Evolutionary conservation across 1,284 basidiomycete genomes (phyloP), one percentile per base, ranked within the genome.

Genomic region (Chalciporus sp.): DNA sequence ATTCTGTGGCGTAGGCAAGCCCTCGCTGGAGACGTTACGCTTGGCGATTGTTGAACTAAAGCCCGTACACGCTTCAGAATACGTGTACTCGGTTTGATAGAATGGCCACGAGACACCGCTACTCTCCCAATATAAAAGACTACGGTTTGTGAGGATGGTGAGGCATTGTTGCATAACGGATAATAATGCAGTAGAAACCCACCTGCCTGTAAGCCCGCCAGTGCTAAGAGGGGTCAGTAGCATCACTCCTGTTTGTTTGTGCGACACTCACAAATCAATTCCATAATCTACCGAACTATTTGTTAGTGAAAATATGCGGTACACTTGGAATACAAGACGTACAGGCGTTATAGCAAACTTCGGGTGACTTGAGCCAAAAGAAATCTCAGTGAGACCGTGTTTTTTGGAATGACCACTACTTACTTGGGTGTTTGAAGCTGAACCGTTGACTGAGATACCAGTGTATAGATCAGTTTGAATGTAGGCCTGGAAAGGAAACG

Each of bases 201-300:
- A 49, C 47, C 47, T 49, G 47, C 47, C 47, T 5, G 47, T 42
- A 33, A 49, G 47, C 7, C 47, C 47, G 0, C 47, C 47, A 16
- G 5, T 42, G 19, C 47, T 49, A 9, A 19, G 20, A 17, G 17
- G 27, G 3, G n/a, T 42, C 29, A 49, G 29, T 42, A 11, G 4
- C 20, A 19, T 28, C 7, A 10, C 10, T 14, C 27, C 6, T 16
- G 17, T 16, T 33, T 28, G 10, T 10, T n/a, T 39, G 12, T 17
- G n/a, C 4, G 9, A n/a, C 16, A 26, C 47, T 33, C 40, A 49
- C 47, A 49, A 42, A 23, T 49, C 19, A 4, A 49, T 19, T 16
- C 47, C 47, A 42, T 11, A 33, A 23, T 41, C 47, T 49, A 19
- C 4, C 7, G 5, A 23, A 14, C 10, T 31, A 11, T 14, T n/a